Evolutionary conservation across 164 flowering plant genomes (phyloP).

Genomic region (Magnolia kwangsiensis): DNA sequence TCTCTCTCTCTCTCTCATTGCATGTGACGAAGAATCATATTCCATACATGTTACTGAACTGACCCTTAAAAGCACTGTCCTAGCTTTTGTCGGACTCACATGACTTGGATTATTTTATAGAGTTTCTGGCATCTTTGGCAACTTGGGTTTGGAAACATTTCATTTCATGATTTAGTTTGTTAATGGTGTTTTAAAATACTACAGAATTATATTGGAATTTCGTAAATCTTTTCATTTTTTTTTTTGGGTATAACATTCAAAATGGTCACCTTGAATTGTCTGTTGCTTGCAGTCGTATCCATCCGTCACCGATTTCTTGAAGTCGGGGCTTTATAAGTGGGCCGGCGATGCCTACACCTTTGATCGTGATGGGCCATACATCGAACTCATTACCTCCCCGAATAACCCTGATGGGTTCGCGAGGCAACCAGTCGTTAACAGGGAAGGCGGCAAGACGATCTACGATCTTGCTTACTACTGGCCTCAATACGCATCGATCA

Average conservation of each 20-base stretch:
- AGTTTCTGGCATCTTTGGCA: too few species aligned
- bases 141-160: not conserved
- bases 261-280: not conserved
- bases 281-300: constrained; percentile 69
- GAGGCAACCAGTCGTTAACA: constrained; percentile 51
- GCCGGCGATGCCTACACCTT: constrained; percentile 66
- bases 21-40: not conserved
- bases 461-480: constrained; percentile 88
- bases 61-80: not conserved
- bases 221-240: too few species aligned
- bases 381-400: constrained; percentile 87
- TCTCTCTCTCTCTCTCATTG: not conserved
- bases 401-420: constrained; percentile 72
- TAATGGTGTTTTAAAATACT: too few species aligned
- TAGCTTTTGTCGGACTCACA: too few species aligned
- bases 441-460: constrained; percentile 42
- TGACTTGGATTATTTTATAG: too few species aligned
- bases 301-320: constrained; percentile 49
- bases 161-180: too few species aligned
- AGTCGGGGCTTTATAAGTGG: constrained; percentile 75
- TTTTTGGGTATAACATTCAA: too few species aligned
- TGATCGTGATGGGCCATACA: constrained; percentile 45
- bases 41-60: too few species aligned
- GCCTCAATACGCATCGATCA: constrained; percentile 85
- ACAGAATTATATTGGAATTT: too few species aligned